Percentiles rank a stretch among this genome's conserved stretches.
These are phyloP conservation scores for Penicillium verrucosum DNA, from an alignment of 2,329 filamentous ascomycete species.

Conservation along the genomic window DNA sequence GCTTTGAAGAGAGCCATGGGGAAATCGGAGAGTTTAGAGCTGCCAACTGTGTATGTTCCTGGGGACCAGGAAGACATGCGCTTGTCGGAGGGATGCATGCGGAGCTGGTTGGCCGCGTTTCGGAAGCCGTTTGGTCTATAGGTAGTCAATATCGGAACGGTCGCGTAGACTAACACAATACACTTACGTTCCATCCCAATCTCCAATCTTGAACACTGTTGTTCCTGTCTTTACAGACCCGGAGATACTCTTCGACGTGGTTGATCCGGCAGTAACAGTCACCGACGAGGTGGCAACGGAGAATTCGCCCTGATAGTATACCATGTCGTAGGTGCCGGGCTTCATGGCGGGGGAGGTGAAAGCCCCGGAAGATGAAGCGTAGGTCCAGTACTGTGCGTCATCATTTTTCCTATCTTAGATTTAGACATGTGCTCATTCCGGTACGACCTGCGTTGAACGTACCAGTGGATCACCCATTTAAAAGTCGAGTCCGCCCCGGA, in stretches of 20 bases:
- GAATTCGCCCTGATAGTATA: constrained; percentile 60
- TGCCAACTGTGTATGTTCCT: constrained; percentile 60
- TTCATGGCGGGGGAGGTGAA: constrained; percentile 67
- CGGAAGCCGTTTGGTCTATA: constrained; percentile 57
- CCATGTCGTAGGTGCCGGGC: constrained; percentile 66
- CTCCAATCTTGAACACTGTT: constrained; percentile 62
- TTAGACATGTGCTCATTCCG: neutral
- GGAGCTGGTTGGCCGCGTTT: constrained; percentile 64
- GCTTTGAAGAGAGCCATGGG: constrained; percentile 65
- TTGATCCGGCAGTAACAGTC: constrained; percentile 50
- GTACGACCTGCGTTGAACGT: neutral
- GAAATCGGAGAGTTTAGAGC: constrained; percentile 52
- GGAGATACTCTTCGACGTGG: constrained; percentile 51
- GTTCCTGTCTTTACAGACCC: constrained; percentile 48
- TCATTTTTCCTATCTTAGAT: constrained; percentile 48
- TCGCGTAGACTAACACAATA: constrained; percentile 4
- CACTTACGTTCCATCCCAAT: constrained; percentile 58
- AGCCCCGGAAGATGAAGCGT: constrained; percentile 52
- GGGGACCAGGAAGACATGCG: constrained; percentile 63
- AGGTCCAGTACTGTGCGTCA: constrained; percentile 63
- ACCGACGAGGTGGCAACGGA: constrained; percentile 52
- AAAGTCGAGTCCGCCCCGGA: constrained; percentile 54
- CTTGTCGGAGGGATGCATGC: constrained; percentile 66
- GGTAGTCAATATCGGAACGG: neutral
- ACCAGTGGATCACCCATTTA: constrained; percentile 62